Evolutionary conservation across 805 yeast species (phyloP).

Genomic region (Lipomyces kockii): DNA sequence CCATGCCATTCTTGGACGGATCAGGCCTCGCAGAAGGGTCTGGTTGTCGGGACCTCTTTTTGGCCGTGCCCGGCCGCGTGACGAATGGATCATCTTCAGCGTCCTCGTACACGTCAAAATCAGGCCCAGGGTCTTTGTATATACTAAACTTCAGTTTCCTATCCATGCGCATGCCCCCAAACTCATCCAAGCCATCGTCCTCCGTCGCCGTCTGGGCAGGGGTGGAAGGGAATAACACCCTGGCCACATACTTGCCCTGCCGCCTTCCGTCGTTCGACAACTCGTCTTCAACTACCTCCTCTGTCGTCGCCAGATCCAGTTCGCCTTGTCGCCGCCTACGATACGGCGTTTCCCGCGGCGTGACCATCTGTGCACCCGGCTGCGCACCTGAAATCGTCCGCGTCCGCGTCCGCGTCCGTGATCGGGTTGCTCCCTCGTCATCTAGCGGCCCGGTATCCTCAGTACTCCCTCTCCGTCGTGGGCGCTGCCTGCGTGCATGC

Average conservation of each 20-base stretch:
- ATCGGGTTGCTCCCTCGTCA: background rate
- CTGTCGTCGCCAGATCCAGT: background rate
- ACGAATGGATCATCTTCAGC: conserved; percentile 1
- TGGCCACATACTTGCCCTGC: conserved; percentile 1
- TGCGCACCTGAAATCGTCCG: conserved; percentile 31
- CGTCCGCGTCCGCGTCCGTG: conserved; percentile 25
- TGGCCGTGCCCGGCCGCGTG: background rate
- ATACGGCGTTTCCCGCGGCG: conserved; percentile 35
- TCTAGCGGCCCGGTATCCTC: background rate
- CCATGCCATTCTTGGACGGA: conserved; percentile 31
- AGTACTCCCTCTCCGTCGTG: conserved; percentile 2
- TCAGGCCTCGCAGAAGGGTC: background rate
- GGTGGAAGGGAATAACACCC: conserved; percentile 12
- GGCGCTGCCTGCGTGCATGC: conserved; percentile 8
- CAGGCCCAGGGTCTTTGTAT: conserved; percentile 6
- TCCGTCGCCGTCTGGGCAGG: background rate
- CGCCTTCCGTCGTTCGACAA: background rate
- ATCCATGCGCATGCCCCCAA: background rate
- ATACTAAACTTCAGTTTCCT: background rate
- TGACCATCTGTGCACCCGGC: conserved; percentile 29
- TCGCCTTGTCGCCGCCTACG: conserved; percentile 11
- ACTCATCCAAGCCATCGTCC: background rate
- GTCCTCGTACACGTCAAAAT: background rate
- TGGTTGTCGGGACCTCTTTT: background rate
- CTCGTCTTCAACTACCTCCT: conserved; percentile 10